Base-by-base conservation (phyloP, 2,329 filamentous ascomycete species). In the Penicillium sp. region DNA sequence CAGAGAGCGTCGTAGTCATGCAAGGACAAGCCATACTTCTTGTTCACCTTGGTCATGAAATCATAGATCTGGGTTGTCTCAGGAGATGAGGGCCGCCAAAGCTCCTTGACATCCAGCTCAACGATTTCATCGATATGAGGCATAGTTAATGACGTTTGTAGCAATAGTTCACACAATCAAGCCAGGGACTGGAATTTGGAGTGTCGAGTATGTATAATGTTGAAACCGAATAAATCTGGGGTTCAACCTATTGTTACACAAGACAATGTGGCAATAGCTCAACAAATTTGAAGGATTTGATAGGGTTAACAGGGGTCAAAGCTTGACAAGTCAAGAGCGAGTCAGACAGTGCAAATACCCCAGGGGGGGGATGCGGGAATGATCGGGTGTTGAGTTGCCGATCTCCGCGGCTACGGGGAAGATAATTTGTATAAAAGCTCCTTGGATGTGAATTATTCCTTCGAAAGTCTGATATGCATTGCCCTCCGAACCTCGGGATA, bases 1-100 rank as follows among this genome's bases (percentile, higher is more conserved):
- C 93, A 89, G 9, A 97, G 82, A n/a, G 84, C 84, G 19, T 86
- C 76, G 68, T 96, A 96, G 59, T 80, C 84, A 17, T 79, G 70
- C 44, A 94, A 78, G 22, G 78, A 70, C 53, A 91, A 73, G 11
- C 77, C 74, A 67, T 92, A 83, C 65, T 88, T 88, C 58, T 82
- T 70, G 73, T 88, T 90, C 61, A 95, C 80, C 50, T 79, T 78
- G 64, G 86, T 78, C 62, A 91, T 81, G 72, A 94, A 95, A 48
- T 79, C 79, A 77, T 83, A 86, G 80, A 93, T 89, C 53, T 83
- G 82, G 8, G 89, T 93, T 37, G 81, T 81, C 44, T 82, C 73
- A 8, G 89, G 89, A 63, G 82, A 75, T 33, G 83, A 78, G 72
- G 91, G 89, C 59, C 81, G 80, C 90, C 90, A 94, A 41, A 95